Evolutionary conservation across 371 early-diverging fungal genomes (phyloP).

Genomic region (Syncephalastrum sp.): DNA sequence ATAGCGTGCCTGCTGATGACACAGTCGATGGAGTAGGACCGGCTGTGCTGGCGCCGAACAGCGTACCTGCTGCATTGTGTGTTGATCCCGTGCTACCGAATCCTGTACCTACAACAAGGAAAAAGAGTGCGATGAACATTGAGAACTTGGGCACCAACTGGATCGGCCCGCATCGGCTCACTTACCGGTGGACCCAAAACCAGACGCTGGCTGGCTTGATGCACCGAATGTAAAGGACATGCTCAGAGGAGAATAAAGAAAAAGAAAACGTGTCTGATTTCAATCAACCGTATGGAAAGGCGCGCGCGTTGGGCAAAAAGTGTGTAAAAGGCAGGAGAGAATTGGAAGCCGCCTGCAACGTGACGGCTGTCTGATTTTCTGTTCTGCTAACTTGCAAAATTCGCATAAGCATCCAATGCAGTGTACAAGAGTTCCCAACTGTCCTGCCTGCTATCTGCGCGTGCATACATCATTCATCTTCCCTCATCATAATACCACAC

Average conservation of each 20-base stretch:
- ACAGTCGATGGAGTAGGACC: neutral
- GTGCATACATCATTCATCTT: too few relatives aligned
- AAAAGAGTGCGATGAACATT: slow-evolving; percentile 1
- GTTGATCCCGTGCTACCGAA: neutral
- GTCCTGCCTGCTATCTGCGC: too few relatives aligned
- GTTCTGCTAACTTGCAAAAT: neutral
- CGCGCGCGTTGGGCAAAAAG: too few relatives aligned
- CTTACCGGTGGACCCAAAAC: slow-evolving; percentile 1
- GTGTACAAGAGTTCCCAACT: neutral
- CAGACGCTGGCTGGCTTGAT: neutral
- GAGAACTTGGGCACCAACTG: too few relatives aligned
- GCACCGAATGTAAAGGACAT: slow-evolving; percentile 8
- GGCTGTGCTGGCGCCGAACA: neutral
- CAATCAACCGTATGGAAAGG: too few relatives aligned
- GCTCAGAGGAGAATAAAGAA: neutral
- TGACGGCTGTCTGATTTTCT: neutral
- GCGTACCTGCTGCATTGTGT: neutral
- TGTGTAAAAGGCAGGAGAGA: too few relatives aligned
- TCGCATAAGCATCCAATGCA: neutral
- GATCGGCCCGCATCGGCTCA: neutral
- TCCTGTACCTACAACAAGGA: neutral
- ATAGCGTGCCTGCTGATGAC: slow-evolving; percentile 33
- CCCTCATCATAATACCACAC: too few relatives aligned
- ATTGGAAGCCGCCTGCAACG: too few relatives aligned
- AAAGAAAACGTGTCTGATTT: too few relatives aligned